Evolutionary conservation across 257 asterid species (phyloP), one percentile per base, ranked within the genome.

Genomic region (Eustoma russellianum): DNA sequence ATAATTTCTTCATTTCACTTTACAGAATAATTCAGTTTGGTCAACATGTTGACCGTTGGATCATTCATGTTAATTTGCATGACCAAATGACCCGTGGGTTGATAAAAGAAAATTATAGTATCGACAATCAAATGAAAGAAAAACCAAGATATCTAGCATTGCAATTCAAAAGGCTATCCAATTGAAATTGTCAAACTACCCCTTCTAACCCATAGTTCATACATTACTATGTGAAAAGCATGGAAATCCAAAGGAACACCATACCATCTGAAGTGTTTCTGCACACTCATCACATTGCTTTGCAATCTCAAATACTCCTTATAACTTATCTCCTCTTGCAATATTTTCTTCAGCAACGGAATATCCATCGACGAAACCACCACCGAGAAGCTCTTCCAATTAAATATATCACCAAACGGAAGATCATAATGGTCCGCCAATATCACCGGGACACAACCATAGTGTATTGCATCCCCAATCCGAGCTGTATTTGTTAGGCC

Each of bases 401-500:
- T 60, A 57, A 92, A 52, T 18, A 81, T 54, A 63, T 92, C 95
- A 0, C 88, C 71, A 28, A 59, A 88, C 1, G 98, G 95, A 46
- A 92, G 95, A 35, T 92, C 98, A 13, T 88, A 92, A 66, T 79
- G 66, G 53, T 92, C 95, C 0, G 98, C 88, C 48, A 92, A 56
- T 46, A 92, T 50, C 15, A 88, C 93, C 0, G 97, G 98, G 43
- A 92, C 94, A 43, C 98, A 92, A 0, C 97, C 97, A 13, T 92
- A 81, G 70, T 81, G 85, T 51, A 92, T 5, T 0, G 97, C 90
- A 17, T 88, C 97, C 12, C 82, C 94, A 5, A 88, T 70, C 3
- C 97, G 70, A 0, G 95, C 97, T 0, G 98, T 92, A 86, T 92
- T 92, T n/a, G n/a, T n/a, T n/a, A n/a, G n/a, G n/a, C n/a, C n/a